phyloP scores from a whole-genome alignment of 768 basidiomycete species.

The Phaffia tasmanica region DNA sequence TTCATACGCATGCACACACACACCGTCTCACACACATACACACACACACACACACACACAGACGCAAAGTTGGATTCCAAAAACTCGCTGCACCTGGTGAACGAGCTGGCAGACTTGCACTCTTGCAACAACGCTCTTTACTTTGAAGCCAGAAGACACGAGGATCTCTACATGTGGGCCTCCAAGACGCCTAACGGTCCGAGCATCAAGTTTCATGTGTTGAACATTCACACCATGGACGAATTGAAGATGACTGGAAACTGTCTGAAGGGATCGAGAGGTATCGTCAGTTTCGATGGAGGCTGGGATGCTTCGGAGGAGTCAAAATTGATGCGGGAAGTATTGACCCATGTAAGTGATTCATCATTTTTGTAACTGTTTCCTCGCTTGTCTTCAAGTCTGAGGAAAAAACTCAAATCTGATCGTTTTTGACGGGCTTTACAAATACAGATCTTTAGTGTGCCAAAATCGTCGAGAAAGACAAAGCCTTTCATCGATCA shows the following conservation, averaged over 20 bases:
- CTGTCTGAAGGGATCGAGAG: constrained; percentile 88
- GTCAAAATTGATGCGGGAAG: constrained; percentile 80
- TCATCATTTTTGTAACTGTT: neutral
- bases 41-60: constrained; percentile 35
- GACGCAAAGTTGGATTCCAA: constrained; percentile 97
- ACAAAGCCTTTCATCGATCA: constrained; percentile 98
- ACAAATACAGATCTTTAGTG: constrained; percentile 70
- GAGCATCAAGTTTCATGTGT: constrained; percentile 92
- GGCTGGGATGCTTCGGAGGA: constrained; percentile 72
- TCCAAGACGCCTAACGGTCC: constrained; percentile 96
- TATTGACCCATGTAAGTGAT: constrained; percentile 73
- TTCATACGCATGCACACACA: neutral
- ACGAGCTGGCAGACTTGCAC: constrained; percentile 91
- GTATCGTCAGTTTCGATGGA: constrained; percentile 80
- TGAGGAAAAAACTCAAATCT: neutral
- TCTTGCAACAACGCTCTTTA: constrained; percentile 97
- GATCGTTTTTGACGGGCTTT: neutral
- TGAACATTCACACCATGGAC: constrained; percentile 99
- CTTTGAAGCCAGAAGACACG: constrained; percentile 90
- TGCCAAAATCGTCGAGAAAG: constrained; percentile 77
- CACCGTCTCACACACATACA: neutral
- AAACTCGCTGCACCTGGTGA: constrained; percentile 78
- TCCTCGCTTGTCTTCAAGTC: neutral
- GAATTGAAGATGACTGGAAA: constrained; percentile 99
- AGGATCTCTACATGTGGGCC: constrained; percentile 94